These are phyloP conservation scores for Hericium erinaceus DNA, from an alignment of 768 basidiomycete species.

Conservation along the genomic window DNA sequence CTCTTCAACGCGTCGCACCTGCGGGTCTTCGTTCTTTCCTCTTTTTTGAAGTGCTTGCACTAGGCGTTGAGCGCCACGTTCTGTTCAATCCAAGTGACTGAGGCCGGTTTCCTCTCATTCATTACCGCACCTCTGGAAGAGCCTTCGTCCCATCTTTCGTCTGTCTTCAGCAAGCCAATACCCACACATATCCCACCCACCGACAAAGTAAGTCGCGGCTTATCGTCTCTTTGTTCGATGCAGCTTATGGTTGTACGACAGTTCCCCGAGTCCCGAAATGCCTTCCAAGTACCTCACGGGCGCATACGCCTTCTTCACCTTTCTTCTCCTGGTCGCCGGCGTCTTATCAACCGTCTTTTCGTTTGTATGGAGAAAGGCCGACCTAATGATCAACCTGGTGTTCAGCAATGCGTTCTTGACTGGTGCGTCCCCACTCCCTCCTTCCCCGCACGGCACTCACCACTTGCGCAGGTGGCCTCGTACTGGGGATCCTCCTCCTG, in stretches of 20 bases:
- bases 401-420: constrained; percentile 48
- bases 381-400: constrained; percentile 68
- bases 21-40: constrained; percentile 12
- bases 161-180: not conserved
- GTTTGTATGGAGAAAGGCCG: constrained; percentile 57
- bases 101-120: not conserved
- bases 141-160: constrained; percentile 5
- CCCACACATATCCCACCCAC: not conserved
- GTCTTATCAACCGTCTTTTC: constrained; percentile 56
- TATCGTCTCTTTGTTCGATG: not conserved
- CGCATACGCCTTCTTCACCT: constrained; percentile 64
- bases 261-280: constrained; percentile 33
- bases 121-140: not conserved
- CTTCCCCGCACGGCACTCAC: not conserved
- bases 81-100: not conserved
- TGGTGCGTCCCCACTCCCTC: constrained; percentile 31
- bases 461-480: constrained; percentile 47
- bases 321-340: constrained; percentile 64
- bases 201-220: not conserved
- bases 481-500: constrained; percentile 58
- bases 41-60: constrained; percentile 17
- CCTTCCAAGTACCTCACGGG: constrained; percentile 62
- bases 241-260: not conserved
- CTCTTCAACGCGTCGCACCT: no score
- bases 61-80: constrained; percentile 10